phyloP scores from a whole-genome alignment of 164 flowering plant species.

The Amborella trichopoda region DNA sequence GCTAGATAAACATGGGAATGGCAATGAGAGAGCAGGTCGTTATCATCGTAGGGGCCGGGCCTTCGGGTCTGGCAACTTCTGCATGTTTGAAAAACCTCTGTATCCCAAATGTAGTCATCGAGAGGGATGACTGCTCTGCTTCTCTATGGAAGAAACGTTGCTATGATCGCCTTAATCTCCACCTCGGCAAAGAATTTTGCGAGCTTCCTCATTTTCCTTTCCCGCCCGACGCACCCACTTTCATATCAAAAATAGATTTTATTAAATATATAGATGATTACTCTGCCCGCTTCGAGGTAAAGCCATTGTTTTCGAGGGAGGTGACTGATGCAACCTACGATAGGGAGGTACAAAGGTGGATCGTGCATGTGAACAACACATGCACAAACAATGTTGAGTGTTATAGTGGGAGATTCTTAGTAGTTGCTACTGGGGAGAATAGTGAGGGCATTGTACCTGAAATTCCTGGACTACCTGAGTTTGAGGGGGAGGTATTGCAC shows the following conservation, averaged over 20 bases:
- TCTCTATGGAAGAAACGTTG: background rate
- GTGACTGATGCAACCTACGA: background rate
- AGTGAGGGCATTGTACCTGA: background rate
- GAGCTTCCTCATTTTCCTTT: background rate
- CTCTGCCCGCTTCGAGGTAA: background rate
- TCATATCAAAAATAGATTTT: background rate
- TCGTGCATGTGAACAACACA: background rate
- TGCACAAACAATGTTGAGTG: background rate
- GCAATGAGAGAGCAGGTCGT: slow-evolving; percentile 14
- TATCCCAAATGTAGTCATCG: background rate
- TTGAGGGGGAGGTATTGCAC: slow-evolving; percentile 1
- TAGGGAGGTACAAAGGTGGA: background rate
- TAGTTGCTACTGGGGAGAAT: slow-evolving; percentile 6
- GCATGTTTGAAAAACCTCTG: slow-evolving; percentile 1
- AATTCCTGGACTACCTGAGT: background rate
- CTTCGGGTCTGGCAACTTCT: slow-evolving; percentile 1
- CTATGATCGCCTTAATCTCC: slow-evolving; percentile 2
- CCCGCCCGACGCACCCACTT: background rate
- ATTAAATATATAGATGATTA: background rate
- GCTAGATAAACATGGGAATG: too few relatives aligned
- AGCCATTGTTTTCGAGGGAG: background rate
- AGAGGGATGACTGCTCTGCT: slow-evolving; percentile 2
- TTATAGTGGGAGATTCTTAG: background rate
- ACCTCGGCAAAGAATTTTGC: slow-evolving; percentile 2
- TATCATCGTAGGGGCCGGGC: slow-evolving; percentile 5